These are phyloP conservation scores for Domatiomyces catenatus DNA, from an alignment of 2,329 filamentous ascomycete genomes.

Conservation along the genomic window DNA sequence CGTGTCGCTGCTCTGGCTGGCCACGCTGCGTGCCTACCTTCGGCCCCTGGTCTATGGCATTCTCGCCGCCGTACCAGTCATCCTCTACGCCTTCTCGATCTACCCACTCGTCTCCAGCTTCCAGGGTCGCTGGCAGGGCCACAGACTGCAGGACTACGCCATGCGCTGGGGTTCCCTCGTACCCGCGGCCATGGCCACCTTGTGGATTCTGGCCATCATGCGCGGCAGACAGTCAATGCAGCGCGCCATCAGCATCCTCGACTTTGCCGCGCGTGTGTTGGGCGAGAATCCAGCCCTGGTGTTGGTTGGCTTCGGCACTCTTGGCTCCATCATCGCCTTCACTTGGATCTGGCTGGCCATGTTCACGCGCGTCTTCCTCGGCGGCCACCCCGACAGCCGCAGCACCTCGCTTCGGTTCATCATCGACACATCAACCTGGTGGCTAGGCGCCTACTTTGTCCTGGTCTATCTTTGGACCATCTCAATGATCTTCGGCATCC, in stretches of 20 bases:
- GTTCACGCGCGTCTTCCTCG: slow-evolving; percentile 90
- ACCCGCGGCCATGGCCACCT: slow-evolving; percentile 54
- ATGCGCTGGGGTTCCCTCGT: slow-evolving; percentile 80
- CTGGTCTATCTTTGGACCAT: slow-evolving; percentile 93
- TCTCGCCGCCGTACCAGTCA: slow-evolving; percentile 66
- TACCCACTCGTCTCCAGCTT: slow-evolving; percentile 87
- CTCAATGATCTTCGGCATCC: slow-evolving; percentile 70
- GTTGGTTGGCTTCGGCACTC: slow-evolving; percentile 62
- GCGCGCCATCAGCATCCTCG: slow-evolving; percentile 73
- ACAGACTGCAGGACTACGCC: slow-evolving; percentile 64
- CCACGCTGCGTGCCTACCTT: slow-evolving; percentile 73
- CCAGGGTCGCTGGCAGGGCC: slow-evolving; percentile 58
- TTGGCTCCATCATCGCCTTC: slow-evolving; percentile 65
- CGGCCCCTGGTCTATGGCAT: slow-evolving; percentile 68
- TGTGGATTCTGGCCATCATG: slow-evolving; percentile 74
- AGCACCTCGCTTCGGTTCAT: slow-evolving; percentile 49
- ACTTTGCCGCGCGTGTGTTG: slow-evolving; percentile 81
- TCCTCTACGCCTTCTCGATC: slow-evolving; percentile 76
- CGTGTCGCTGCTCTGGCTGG: slow-evolving; percentile 81
- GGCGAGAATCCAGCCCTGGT: slow-evolving; percentile 71
- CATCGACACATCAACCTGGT: slow-evolving; percentile 81
- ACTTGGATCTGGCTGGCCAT: slow-evolving; percentile 94
- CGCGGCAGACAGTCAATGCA: slow-evolving; percentile 66
- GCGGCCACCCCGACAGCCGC: slow-evolving; percentile 56
- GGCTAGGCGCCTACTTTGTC: slow-evolving; percentile 82